Percentiles rank a stretch among this genome's conserved stretches.
These are phyloP conservation scores for Fusarium torulosum DNA, from an alignment of 2,329 filamentous ascomycete species.

Conservation along the genomic window DNA sequence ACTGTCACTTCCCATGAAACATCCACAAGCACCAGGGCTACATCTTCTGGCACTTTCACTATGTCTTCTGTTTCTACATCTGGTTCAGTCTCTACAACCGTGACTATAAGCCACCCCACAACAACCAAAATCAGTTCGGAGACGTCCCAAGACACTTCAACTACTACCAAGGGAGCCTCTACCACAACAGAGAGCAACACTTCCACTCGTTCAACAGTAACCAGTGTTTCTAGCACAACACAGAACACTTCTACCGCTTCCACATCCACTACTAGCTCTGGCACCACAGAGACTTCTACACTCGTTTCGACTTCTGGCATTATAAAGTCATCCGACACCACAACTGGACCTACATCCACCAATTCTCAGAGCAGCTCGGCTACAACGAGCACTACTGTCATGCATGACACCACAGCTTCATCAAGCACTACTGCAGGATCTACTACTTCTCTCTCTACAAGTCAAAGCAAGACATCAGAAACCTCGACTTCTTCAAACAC, in stretches of 20 bases:
- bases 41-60: background rate
- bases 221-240: background rate
- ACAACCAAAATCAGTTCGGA: background rate
- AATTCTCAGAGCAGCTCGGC: conserved; percentile 16
- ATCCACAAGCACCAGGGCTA: conserved; percentile 1
- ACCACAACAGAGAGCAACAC: conserved; percentile 1
- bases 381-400: conserved; percentile 8
- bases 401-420: conserved; percentile 3
- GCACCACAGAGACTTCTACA: conserved; percentile 1
- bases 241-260: background rate
- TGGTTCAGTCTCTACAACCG: background rate
- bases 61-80: conserved; percentile 1
- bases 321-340: background rate
- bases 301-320: conserved; percentile 7
- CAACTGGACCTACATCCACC: background rate
- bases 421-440: conserved; percentile 7
- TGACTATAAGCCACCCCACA: background rate
- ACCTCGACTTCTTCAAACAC: no score
- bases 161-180: conserved; percentile 1
- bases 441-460: conserved; percentile 1
- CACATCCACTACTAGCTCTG: background rate
- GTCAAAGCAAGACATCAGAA: background rate
- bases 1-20: conserved; percentile 4
- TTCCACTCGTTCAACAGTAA: background rate
- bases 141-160: conserved; percentile 5